These are phyloP conservation scores for Naematelia encephala DNA, from an alignment of 768 basidiomycete species.

Conservation along the genomic window DNA sequence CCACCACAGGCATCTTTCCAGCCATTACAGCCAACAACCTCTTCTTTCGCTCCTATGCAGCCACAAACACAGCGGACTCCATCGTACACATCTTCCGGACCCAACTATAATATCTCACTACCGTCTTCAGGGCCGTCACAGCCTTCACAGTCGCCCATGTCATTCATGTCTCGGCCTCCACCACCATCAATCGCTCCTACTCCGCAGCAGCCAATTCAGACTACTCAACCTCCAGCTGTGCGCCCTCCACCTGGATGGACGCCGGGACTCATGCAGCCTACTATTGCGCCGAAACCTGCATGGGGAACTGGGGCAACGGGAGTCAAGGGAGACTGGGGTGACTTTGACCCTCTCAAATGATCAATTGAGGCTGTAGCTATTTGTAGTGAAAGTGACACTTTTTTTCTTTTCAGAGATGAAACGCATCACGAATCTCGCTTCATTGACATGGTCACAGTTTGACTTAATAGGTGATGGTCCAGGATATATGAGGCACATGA, in stretches of 20 bases:
- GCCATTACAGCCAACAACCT: slow-evolving; percentile 2
- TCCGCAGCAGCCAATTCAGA: not conserved
- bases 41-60: slow-evolving; percentile 19
- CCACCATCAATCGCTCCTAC: no score
- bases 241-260: slow-evolving; percentile 42
- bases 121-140: not conserved
- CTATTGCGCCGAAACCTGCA: slow-evolving; percentile 25
- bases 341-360: slow-evolving; percentile 49
- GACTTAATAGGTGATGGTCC: no score
- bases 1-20: slow-evolving; percentile 8
- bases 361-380: no score
- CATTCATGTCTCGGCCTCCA: slow-evolving; percentile 19
- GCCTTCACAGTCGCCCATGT: slow-evolving; percentile 10
- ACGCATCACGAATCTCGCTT: no score
- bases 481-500: no score
- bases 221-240: slow-evolving; percentile 5
- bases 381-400: no score
- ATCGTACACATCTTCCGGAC: slow-evolving; percentile 12
- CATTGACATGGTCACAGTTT: no score
- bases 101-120: slow-evolving; percentile 44
- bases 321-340: slow-evolving; percentile 40
- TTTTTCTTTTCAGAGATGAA: no score
- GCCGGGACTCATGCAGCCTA: slow-evolving; percentile 43
- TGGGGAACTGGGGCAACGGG: slow-evolving; percentile 10
- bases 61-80: slow-evolving; percentile 8